A percentile compares a stretch with the other conserved stretches of the same genome.
Evolutionary conservation across 208 protist genomes (phyloP).

Genomic region (Angomonas desouzai): DNA sequence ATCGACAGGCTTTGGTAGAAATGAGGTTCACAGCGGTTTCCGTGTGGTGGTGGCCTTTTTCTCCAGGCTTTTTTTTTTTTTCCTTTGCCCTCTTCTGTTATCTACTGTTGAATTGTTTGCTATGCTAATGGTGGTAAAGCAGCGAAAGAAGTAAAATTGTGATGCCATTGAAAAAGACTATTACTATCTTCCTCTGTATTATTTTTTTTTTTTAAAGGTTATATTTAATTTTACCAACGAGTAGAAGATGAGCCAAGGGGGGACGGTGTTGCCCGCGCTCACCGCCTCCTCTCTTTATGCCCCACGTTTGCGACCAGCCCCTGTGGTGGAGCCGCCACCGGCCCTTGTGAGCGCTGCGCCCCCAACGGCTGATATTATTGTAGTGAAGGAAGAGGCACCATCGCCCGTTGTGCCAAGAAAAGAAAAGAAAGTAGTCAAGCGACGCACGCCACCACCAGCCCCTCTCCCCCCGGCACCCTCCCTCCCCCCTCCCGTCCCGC

Average conservation of each 20-base stretch:
- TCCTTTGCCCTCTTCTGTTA: too few relatives aligned
- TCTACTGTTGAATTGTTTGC: too few relatives aligned
- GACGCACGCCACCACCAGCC: background rate
- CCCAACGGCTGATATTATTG: background rate
- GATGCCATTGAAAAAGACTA: too few relatives aligned
- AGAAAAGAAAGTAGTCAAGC: background rate
- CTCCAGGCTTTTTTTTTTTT: constrained; percentile 6
- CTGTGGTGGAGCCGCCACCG: background rate
- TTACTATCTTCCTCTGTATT: too few relatives aligned
- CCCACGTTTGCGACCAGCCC: background rate
- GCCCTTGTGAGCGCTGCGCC: too few relatives aligned
- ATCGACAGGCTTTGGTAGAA: too few relatives aligned
- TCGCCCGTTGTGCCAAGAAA: background rate
- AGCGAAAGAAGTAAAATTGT: too few relatives aligned
- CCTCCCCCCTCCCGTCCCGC: background rate
- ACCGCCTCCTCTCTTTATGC: background rate
- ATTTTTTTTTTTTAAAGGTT: too few relatives aligned
- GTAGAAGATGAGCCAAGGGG: background rate
- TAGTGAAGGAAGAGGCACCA: background rate
- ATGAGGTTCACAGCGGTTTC: too few relatives aligned
- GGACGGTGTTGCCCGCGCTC: background rate
- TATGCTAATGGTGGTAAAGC: too few relatives aligned
- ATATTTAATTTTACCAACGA: background rate
- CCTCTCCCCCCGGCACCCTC: background rate
- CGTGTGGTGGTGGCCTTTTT: background rate